These are phyloP conservation scores for Brettanomyces custersianus DNA, from an alignment of 805 yeast genomes.

Conservation along the genomic window DNA sequence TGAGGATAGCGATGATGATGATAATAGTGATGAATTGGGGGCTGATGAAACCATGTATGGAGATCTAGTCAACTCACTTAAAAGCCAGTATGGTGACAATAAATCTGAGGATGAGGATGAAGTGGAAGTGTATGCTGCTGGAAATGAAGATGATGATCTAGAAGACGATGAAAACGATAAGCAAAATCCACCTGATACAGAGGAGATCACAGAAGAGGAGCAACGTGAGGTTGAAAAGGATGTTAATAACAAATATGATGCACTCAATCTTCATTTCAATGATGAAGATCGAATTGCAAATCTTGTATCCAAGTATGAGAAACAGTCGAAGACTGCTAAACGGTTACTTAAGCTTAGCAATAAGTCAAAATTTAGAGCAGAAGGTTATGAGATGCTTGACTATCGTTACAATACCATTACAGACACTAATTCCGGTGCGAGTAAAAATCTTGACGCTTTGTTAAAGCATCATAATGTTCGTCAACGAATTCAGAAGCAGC, in stretches of 20 bases:
- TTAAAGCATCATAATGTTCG: slow-evolving; percentile 33
- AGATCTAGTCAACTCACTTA: not conserved
- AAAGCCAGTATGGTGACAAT: slow-evolving; percentile 12
- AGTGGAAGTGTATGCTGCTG: slow-evolving; percentile 10
- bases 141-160: slow-evolving; percentile 3
- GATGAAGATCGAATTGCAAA: slow-evolving; percentile 31
- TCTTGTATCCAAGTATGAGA: slow-evolving; percentile 24
- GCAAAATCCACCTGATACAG: slow-evolving; percentile 4
- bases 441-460: slow-evolving; percentile 2
- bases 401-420: slow-evolving; percentile 19
- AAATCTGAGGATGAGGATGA: slow-evolving; percentile 15
- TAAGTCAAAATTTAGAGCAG: slow-evolving; percentile 10
- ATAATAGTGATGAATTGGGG: not conserved
- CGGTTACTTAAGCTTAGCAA: slow-evolving; percentile 13
- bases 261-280: slow-evolving; percentile 72
- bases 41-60: not conserved
- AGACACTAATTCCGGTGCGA: slow-evolving; percentile 4
- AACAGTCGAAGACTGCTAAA: slow-evolving; percentile 4
- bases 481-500: slow-evolving; percentile 32
- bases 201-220: slow-evolving; percentile 6
- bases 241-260: slow-evolving; percentile 37
- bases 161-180: slow-evolving; percentile 10
- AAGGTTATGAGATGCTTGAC: slow-evolving; percentile 24
- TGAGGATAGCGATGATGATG: slow-evolving; percentile 10
- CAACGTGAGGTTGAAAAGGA: slow-evolving; percentile 20